phyloP scores from a whole-genome alignment of 1,284 basidiomycete species.

The Meira miltonrushii region DNA sequence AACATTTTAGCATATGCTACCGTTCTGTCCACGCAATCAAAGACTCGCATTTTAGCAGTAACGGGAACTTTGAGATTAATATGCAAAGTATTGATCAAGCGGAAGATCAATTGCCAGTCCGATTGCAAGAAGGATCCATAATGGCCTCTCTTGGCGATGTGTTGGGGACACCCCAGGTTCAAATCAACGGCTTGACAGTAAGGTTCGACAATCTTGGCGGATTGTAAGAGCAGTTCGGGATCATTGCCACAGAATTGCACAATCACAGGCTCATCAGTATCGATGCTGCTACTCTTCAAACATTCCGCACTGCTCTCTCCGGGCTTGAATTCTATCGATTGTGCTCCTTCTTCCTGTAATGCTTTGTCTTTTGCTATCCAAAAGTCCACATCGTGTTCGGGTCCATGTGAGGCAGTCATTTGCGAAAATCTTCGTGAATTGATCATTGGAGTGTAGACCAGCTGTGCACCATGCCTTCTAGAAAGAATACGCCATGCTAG shows the following conservation, averaged over 20 bases:
- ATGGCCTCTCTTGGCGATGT: constrained; percentile 78
- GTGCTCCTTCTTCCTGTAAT: constrained; percentile 6
- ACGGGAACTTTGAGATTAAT: constrained; percentile 78
- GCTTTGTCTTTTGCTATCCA: background rate
- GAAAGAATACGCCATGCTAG: constrained; percentile 80
- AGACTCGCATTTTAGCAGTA: constrained; percentile 92
- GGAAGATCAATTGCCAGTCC: constrained; percentile 70
- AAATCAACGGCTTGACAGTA: constrained; percentile 78
- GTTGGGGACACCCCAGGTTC: constrained; percentile 87
- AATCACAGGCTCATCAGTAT: constrained; percentile 73
- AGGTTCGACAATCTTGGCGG: constrained; percentile 39
- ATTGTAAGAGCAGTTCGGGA: constrained; percentile 62
- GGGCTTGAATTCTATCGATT: no score
- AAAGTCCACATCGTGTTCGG: constrained; percentile 21
- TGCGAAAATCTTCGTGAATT: constrained; percentile 77
- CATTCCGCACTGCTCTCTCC: constrained; percentile 11
- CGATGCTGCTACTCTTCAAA: constrained; percentile 57
- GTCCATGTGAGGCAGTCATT: constrained; percentile 26
- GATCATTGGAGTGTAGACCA: constrained; percentile 96
- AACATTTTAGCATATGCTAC: constrained; percentile 91
- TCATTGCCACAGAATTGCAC: constrained; percentile 91
- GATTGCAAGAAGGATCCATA: constrained; percentile 92
- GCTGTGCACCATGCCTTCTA: constrained; percentile 71
- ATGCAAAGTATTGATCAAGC: constrained; percentile 57
- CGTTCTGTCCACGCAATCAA: constrained; percentile 77